These are phyloP conservation scores for Eucalyptus cloeziana DNA, from an alignment of 345 rosid genomes.

Conservation along the genomic window DNA sequence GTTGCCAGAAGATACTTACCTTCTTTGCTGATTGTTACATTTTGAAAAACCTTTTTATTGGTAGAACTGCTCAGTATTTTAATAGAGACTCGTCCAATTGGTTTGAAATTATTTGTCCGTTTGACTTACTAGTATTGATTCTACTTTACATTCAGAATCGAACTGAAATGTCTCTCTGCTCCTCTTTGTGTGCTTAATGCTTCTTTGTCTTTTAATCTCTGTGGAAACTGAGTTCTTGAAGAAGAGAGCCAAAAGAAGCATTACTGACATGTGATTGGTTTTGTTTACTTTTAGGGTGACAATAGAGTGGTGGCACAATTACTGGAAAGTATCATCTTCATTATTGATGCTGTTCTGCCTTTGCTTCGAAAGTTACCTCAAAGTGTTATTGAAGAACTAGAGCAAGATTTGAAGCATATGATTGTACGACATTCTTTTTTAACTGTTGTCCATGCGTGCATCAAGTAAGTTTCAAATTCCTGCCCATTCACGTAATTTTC, in stretches of 20 bases:
- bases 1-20: neutral
- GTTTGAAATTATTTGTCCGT: neutral
- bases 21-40: neutral
- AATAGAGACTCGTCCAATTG: neutral
- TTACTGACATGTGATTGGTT: neutral
- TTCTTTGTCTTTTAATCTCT: neutral
- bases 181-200: neutral
- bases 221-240: neutral
- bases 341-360: slow-evolving; percentile 82
- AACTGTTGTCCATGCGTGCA: slow-evolving; percentile 97
- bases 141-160: neutral
- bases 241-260: neutral
- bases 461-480: slow-evolving; percentile 44
- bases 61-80: neutral
- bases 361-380: slow-evolving; percentile 74
- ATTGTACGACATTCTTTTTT: slow-evolving; percentile 90
- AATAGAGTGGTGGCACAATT: slow-evolving; percentile 73
- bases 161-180: neutral
- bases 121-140: neutral
- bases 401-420: slow-evolving; percentile 95
- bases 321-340: slow-evolving; percentile 88
- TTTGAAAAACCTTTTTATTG: neutral
- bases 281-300: slow-evolving; percentile 60
- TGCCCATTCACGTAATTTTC: neutral
- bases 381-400: slow-evolving; percentile 75